phyloP scores from a whole-genome alignment of 345 rosid species.

The rapeseed (Brassica napus) region Da-Ae NC_063450.1:43228001-43228500 shows the following conservation, averaged over 20 bases:
- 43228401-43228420: slow-evolving; percentile 40
- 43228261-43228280: slow-evolving; percentile 94
- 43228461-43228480: slow-evolving; percentile 40
- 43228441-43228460: slow-evolving; percentile 38
- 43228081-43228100: slow-evolving; percentile 24
- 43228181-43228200: slow-evolving; percentile 36
- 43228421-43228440: slow-evolving; percentile 41
- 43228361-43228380: no score
- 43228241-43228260: slow-evolving; percentile 92
- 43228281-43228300: slow-evolving; percentile 59
- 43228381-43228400: no score
- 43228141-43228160: slow-evolving; percentile 45
- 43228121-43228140: slow-evolving; percentile 37
- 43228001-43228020: slow-evolving; percentile 37
- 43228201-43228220: slow-evolving; percentile 52
- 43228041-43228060: slow-evolving; percentile 35
- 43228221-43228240: slow-evolving; percentile 83
- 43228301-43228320: slow-evolving; percentile 41
- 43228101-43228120: slow-evolving; percentile 40
- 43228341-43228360: neutral
- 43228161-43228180: slow-evolving; percentile 42
- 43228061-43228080: slow-evolving; percentile 31
- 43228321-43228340: slow-evolving; percentile 48
- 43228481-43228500: slow-evolving; percentile 28
- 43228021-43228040: slow-evolving; percentile 29